phyloP scores from a whole-genome alignment of 306 rosid species.

The Crotalaria pallida region DNA sequence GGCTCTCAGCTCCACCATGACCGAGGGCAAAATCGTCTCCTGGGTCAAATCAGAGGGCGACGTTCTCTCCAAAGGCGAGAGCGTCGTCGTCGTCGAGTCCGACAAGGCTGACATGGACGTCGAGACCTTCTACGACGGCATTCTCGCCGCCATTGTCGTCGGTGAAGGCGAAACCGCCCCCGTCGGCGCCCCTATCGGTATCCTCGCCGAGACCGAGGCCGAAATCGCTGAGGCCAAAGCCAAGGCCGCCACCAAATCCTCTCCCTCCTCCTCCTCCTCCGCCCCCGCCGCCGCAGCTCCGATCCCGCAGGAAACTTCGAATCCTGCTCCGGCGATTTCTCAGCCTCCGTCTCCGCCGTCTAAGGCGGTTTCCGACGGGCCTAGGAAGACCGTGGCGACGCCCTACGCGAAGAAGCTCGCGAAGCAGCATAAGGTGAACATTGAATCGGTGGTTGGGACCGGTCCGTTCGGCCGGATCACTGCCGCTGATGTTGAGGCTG shows the following conservation, averaged over 20 bases:
- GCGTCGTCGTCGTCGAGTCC: constrained; percentile 89
- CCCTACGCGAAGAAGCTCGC: constrained; percentile 86
- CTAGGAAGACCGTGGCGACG: constrained; percentile 74
- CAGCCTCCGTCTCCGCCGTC: constrained; percentile 34
- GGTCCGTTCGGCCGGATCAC: constrained; percentile 80
- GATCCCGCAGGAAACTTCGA: constrained; percentile 32
- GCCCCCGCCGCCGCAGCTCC: constrained; percentile 28
- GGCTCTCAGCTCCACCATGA: constrained; percentile 97
- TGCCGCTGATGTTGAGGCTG: constrained; percentile 70
- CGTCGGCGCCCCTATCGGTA: constrained; percentile 81
- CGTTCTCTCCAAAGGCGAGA: constrained; percentile 78
- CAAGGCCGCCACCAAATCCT: constrained; percentile 48
- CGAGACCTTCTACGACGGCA: constrained; percentile 87
- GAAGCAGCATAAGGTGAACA: constrained; percentile 75
- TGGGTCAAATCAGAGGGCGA: constrained; percentile 95
- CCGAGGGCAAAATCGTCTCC: constrained; percentile 94
- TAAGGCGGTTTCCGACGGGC: constrained; percentile 32
- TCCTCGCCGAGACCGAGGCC: constrained; percentile 65
- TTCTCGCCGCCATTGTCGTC: constrained; percentile 80
- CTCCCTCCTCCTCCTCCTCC: background rate
- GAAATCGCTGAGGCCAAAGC: constrained; percentile 72
- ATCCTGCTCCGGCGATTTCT: constrained; percentile 42
- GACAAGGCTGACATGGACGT: constrained; percentile 95
- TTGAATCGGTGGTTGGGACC: constrained; percentile 57
- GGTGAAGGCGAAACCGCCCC: constrained; percentile 80